phyloP scores from a whole-genome alignment of 495 filamentous ascomycete genomes.

The Neurospora terricola region DNA sequence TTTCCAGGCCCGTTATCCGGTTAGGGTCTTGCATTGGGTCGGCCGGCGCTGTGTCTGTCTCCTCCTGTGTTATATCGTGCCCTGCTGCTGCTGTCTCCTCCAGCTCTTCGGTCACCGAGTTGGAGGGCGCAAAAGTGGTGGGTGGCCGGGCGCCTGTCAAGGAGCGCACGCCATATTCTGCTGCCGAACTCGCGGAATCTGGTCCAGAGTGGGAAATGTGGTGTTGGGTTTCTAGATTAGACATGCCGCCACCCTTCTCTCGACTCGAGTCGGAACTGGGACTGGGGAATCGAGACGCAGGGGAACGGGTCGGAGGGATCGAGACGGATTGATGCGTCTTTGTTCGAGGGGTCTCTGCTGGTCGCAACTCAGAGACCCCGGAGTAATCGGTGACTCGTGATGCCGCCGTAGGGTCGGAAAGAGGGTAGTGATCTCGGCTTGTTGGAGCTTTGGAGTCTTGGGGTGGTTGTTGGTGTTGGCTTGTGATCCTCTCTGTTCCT shows the following conservation, averaged over 20 bases:
- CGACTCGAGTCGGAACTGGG: slow-evolving; percentile 8
- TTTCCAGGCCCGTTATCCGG: slow-evolving; percentile 47
- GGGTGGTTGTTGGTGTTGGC: not conserved
- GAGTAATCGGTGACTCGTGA: not conserved
- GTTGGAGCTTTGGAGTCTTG: not conserved
- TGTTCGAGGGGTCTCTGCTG: slow-evolving; percentile 3
- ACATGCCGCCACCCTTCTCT: slow-evolving; percentile 29
- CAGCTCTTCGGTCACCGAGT: not conserved
- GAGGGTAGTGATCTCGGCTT: not conserved
- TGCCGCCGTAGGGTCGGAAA: not conserved
- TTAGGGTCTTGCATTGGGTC: slow-evolving; percentile 22
- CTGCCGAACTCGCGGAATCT: slow-evolving; percentile 17
- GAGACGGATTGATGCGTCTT: slow-evolving; percentile 4
- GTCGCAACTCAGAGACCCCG: slow-evolving; percentile 6
- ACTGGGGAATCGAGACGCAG: not conserved
- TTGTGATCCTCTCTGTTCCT: not conserved
- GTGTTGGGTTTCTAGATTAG: slow-evolving; percentile 28
- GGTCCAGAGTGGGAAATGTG: slow-evolving; percentile 25
- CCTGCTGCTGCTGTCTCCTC: not conserved
- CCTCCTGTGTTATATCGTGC: not conserved
- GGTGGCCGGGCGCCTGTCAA: slow-evolving; percentile 1
- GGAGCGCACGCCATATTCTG: slow-evolving; percentile 32
- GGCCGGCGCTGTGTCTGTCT: not conserved
- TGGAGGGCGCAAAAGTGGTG: not conserved
- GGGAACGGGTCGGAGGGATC: slow-evolving; percentile 17